phyloP scores from a whole-genome alignment of 129 eudicot species.

The Chrysanthemum lavandulifolium region DNA sequence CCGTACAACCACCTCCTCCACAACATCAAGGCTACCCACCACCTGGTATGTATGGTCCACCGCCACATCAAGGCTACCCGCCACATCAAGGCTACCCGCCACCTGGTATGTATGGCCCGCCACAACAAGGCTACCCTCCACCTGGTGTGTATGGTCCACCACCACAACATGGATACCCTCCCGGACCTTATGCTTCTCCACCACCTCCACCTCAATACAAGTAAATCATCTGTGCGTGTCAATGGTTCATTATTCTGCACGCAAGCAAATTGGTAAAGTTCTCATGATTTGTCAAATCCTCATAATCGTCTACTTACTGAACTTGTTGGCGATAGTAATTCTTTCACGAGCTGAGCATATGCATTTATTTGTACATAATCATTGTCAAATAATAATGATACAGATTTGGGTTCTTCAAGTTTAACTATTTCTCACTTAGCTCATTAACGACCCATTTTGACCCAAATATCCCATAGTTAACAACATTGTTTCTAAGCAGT shows the following conservation, averaged over 20 bases:
- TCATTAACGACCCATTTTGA: neutral
- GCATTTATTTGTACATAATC: conserved; percentile 16
- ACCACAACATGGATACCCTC: conserved; percentile 8
- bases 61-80: conserved; percentile 41
- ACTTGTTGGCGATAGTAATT: conserved; percentile 14
- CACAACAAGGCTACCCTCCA: conserved; percentile 20
- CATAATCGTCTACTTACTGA: neutral
- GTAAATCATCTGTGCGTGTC: neutral
- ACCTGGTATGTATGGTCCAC: neutral
- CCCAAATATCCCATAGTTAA: neutral
- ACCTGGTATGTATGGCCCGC: neutral
- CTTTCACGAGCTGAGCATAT: conserved; percentile 1
- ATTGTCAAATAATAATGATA: neutral
- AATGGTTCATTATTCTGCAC: neutral
- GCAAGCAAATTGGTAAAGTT: neutral
- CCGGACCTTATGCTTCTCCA: conserved; percentile 31
- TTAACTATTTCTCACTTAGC: neutral
- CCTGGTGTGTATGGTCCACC: neutral
- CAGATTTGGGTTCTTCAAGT: neutral
- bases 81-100: conserved; percentile 18
- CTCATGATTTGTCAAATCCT: conserved; percentile 2
- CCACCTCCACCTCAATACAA: conserved; percentile 23
- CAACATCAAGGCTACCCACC: conserved; percentile 27
- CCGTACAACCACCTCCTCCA: conserved; percentile 24
- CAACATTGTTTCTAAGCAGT: neutral